phyloP scores from a whole-genome alignment of 1,139 yeast species.

The Williopsis jadinii region DNA sequence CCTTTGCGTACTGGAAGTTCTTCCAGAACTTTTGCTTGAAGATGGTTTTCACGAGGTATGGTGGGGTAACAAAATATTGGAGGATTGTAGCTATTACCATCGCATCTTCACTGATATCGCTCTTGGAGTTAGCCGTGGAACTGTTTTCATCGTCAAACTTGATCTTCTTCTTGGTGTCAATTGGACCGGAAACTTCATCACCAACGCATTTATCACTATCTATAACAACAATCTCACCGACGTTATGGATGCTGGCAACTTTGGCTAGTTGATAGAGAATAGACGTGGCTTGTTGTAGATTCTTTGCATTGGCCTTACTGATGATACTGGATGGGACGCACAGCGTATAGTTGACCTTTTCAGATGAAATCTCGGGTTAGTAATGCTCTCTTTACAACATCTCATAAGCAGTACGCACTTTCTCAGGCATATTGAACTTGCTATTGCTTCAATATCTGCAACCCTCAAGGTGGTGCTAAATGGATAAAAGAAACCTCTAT shows the following conservation, averaged over 20 bases:
- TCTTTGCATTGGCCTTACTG: conserved; percentile 44
- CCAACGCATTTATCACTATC: conserved; percentile 31
- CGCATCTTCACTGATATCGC: conserved; percentile 30
- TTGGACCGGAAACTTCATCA: conserved; percentile 3
- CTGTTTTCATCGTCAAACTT: conserved; percentile 30
- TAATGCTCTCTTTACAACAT: no score
- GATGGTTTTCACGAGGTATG: conserved; percentile 61
- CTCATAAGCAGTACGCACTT: neutral
- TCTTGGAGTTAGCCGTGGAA: conserved; percentile 13
- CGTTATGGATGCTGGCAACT: conserved; percentile 60
- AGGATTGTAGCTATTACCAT: conserved; percentile 61
- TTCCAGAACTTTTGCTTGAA: conserved; percentile 39
- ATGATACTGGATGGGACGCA: conserved; percentile 65
- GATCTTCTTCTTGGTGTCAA: conserved; percentile 28
- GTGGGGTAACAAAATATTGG: conserved; percentile 83
- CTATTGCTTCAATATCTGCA: neutral
- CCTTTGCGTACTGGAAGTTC: conserved; percentile 59
- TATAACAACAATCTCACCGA: conserved; percentile 66
- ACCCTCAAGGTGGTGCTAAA: neutral
- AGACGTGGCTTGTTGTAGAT: conserved; percentile 66
- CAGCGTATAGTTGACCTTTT: conserved; percentile 33
- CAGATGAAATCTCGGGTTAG: no score
- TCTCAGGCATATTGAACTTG: neutral
- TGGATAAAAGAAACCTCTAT: neutral
- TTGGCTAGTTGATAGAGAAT: conserved; percentile 75